phyloP scores from a whole-genome alignment of 768 basidiomycete genomes.

The Lactarius evosmus region DNA sequence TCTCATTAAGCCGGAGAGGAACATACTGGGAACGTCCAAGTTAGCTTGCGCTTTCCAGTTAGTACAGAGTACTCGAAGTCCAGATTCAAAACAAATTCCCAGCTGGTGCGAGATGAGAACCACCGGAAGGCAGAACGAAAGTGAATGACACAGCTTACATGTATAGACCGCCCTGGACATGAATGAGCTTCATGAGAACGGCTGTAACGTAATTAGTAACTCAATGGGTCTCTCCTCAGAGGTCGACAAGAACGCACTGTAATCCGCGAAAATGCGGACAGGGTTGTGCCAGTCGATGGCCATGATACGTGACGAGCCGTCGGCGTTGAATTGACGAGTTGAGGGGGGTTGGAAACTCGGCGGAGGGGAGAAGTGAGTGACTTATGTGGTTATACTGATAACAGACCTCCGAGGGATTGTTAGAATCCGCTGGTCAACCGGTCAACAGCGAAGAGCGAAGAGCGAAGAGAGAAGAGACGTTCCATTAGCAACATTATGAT shows the following conservation, averaged over 20 bases:
- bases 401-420: too few relatives aligned
- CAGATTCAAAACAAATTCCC: constrained; percentile 18
- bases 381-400: background rate
- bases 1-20: too few relatives aligned
- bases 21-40: background rate
- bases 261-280: background rate
- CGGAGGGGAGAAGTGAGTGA: background rate
- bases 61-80: constrained; percentile 11
- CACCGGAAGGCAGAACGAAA: background rate
- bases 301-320: background rate
- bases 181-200: background rate
- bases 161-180: constrained; percentile 18
- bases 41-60: constrained; percentile 1
- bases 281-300: background rate
- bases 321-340: background rate
- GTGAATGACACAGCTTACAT: constrained; percentile 7
- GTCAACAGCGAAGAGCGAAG: too few relatives aligned
- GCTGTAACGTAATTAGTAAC: background rate
- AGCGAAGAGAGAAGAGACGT: too few relatives aligned
- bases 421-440: too few relatives aligned
- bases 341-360: background rate
- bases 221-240: background rate
- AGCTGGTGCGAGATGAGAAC: background rate
- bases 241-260: background rate
- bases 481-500: too few relatives aligned